A percentile compares a stretch with the other conserved stretches of the same genome.
These are phyloP conservation scores for Blastomyces emzantsi DNA, from an alignment of 2,329 filamentous ascomycete genomes.

Conservation along the genomic window DNA sequence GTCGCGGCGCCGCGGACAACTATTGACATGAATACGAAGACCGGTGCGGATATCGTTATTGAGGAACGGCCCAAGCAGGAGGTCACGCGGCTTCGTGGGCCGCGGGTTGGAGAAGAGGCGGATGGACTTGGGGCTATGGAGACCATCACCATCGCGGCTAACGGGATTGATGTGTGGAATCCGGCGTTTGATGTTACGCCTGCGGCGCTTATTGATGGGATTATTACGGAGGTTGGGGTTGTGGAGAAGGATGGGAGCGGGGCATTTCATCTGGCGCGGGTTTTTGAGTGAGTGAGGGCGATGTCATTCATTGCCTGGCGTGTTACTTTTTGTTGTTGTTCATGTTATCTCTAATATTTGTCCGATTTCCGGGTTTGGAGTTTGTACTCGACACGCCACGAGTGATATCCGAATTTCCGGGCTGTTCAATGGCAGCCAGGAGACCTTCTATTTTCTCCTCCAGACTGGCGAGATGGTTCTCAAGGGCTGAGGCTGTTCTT, in stretches of 20 bases:
- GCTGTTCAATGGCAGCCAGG: constrained; percentile 19
- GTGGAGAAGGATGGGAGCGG: constrained; percentile 67
- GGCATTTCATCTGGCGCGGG: constrained; percentile 50
- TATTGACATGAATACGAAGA: constrained; percentile 73
- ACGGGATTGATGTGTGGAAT: constrained; percentile 83
- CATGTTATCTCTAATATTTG: not conserved
- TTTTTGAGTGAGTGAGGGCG: constrained; percentile 11
- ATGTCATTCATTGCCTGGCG: constrained; percentile 9
- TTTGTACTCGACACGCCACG: not conserved
- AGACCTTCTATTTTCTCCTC: constrained; percentile 44
- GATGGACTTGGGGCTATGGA: constrained; percentile 43
- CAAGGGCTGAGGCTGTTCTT: constrained; percentile 46
- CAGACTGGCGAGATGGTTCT: constrained; percentile 45
- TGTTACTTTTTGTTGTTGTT: constrained; percentile 4
- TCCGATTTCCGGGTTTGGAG: constrained; percentile 5
- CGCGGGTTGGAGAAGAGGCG: constrained; percentile 56
- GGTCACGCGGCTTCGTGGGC: constrained; percentile 75
- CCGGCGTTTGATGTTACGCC: constrained; percentile 96
- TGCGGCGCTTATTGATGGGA: constrained; percentile 75
- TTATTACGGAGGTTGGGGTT: constrained; percentile 86
- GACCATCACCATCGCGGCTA: constrained; percentile 68
- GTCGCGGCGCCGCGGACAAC: constrained; percentile 92
- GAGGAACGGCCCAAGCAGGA: constrained; percentile 77
- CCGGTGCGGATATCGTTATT: constrained; percentile 74
- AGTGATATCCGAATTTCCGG: not conserved